These are phyloP conservation scores for Cyberlindnera galapagoensis DNA, from an alignment of 805 yeast genomes.

Conservation along the genomic window DNA sequence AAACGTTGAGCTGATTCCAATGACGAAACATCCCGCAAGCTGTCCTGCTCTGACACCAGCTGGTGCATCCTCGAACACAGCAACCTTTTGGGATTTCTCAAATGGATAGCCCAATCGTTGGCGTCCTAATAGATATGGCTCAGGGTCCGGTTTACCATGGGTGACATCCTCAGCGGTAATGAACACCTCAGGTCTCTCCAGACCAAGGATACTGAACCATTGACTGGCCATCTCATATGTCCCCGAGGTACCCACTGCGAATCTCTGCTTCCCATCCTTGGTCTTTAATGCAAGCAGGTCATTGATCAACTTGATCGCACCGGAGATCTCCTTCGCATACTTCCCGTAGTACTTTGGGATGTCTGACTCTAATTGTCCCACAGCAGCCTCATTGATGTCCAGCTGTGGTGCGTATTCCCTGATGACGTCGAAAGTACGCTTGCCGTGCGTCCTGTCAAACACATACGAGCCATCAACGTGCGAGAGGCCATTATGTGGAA, in stretches of 20 bases:
- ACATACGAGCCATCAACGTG: conserved; percentile 67
- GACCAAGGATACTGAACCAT: conserved; percentile 65
- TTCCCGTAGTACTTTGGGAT: conserved; percentile 69
- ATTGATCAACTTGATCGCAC: conserved; percentile 59
- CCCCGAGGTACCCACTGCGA: conserved; percentile 87
- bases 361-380: conserved; percentile 59
- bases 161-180: conserved; percentile 77
- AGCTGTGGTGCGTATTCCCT: conserved; percentile 66
- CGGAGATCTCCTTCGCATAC: conserved; percentile 67
- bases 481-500: conserved; percentile 49
- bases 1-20: conserved; percentile 80
- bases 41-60: conserved; percentile 83
- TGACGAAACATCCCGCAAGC: conserved; percentile 74
- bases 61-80: conserved; percentile 86
- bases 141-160: conserved; percentile 82
- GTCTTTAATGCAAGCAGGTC: conserved; percentile 25
- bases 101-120: conserved; percentile 32
- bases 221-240: conserved; percentile 70
- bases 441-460: conserved; percentile 71
- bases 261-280: conserved; percentile 44
- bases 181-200: conserved; percentile 61
- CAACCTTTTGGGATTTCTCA: conserved; percentile 32
- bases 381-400: conserved; percentile 56
- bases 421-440: conserved; percentile 74
- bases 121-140: conserved; percentile 64